phyloP scores from a whole-genome alignment of 148 eudicot species.

The Rhododendron mucronatum region DNA sequence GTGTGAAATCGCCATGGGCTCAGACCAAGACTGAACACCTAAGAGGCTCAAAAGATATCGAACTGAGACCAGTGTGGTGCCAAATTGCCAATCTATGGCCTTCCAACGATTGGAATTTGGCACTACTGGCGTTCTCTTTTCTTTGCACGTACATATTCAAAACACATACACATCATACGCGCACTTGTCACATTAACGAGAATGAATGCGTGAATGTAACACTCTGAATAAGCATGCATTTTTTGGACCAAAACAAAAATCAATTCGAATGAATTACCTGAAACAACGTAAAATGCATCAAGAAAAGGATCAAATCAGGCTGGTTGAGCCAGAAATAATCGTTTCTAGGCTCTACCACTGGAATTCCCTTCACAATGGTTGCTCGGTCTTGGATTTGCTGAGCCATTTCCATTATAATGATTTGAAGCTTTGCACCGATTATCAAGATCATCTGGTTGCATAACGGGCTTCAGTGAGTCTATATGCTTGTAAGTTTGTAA shows the following conservation, averaged over 20 bases:
- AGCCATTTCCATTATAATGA: constrained; percentile 17
- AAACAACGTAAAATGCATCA: constrained; percentile 14
- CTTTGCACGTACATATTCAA: not conserved
- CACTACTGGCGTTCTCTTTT: too few species aligned
- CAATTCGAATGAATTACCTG: constrained; percentile 1
- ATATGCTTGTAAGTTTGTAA: not conserved
- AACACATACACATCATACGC: not conserved
- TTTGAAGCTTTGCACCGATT: constrained; percentile 13
- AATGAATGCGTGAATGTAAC: too few species aligned
- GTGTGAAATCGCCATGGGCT: too few species aligned
- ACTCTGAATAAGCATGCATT: too few species aligned
- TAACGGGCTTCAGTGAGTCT: not conserved
- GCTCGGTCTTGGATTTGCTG: constrained; percentile 8
- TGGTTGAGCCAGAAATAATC: constrained; percentile 10
- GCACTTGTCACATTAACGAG: not conserved
- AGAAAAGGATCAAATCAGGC: constrained; percentile 5
- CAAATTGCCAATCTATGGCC: too few species aligned
- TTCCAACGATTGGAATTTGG: too few species aligned
- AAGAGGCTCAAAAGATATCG: too few species aligned
- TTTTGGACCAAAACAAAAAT: not conserved
- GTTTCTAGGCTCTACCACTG: constrained; percentile 12
- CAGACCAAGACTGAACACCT: too few species aligned
- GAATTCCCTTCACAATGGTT: constrained; percentile 5
- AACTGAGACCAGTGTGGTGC: too few species aligned
- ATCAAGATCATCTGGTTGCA: constrained; percentile 4